Evolutionary conservation across 2,329 filamentous ascomycete genomes (phyloP), one percentile per base, ranked within the genome.

Genomic region (Apiospora arundinis): DNA sequence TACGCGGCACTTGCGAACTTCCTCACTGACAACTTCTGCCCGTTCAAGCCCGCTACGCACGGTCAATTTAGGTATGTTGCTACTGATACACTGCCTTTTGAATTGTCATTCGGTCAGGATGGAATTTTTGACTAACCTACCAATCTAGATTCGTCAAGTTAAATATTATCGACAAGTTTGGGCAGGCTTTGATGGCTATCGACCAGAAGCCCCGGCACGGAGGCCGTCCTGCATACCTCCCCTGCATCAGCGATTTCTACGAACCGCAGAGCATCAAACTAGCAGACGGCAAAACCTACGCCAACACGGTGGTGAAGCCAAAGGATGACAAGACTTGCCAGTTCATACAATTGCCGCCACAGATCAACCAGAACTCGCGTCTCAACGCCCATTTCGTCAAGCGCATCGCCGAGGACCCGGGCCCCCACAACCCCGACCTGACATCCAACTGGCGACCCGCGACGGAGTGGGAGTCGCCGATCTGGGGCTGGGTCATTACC

Each of bases 81-180:
- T 12, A 23, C n/a, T 68, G 44, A 65, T 37, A 40, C 32, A 11
- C 56, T 32, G 7, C 7, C 32, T 42, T 66, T 44, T 56, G 37
- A 37, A 72, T 66, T n/a, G 71, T 73, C 46, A 2, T 23, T 60
- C n/a, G 4, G n/a, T 60, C 28, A 60, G 11, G 49, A 6, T 60
- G 49, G 49, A 23, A 60, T 32, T 11, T 60, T 23, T 18, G 9
- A 42, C 40, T 42, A 14, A 42, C 40, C 12, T 42, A 5, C 9
- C 12, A 14, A 42, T 42, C n/a, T 32, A 60, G 49, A 11, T 60
- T 60, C 28, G 7, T 6, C 25, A 85, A 86, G 73, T 70, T 88
- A 56, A 85, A 85, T 73, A 80, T 87, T 52, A 77, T 87, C 44
- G 85, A 87, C 76, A 86, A 86, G 73, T 87, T 87, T 65, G 85